Base-by-base conservation (phyloP, 208 protist species). In the Porcisia hertigi region DNA sequence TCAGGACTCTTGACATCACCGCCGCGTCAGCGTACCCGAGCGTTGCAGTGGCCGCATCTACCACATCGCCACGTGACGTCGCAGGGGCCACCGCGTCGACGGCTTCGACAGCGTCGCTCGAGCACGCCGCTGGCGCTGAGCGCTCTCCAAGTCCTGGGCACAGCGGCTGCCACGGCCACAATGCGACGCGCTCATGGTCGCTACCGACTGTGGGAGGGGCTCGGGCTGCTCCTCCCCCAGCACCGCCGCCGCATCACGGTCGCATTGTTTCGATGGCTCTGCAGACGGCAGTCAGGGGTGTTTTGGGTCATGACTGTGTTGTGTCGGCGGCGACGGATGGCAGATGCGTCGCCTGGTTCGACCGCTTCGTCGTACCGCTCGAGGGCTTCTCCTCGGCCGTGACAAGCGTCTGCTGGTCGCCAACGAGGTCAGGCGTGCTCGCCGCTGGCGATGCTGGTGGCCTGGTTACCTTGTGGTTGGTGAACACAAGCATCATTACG, bases 371-470 rank as follows among this genome's bases (percentile, higher is more conserved):
- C n/a, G 69, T 84, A 45, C 69, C 75, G 0, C 81, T 95, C 54
- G 86, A 90, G n/a, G 87, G 83, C 69, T 92, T 91, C 76, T 63
- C 77, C 36, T 54, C 88, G 2, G 70, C 83, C 39, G 86, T 91
- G n/a, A 90, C 81, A 25, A 85, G 80, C 47, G 66, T 93, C 53
- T 80, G 78, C 60, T 96, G 89, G 89, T 94, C 88, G 8, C 92
- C 92, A 53, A 88, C 87, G 63, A 75, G 87, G 74, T 69, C 86
- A 14, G 57, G 77, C 49, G 67, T 96, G 9, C 90, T 96, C 71
- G 89, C 88, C 25, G 89, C 88, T 25, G 92, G 88, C 3, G 89
- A 92, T 71, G 81, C 78, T 30, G 77, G 77, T 41, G 92, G 92
- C 16, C 62, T 83, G 9, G 85, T 96, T 14, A 77, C 86, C 25